Percentiles rank a stretch among this genome's conserved stretches.
phyloP scores from a whole-genome alignment of 805 yeast genomes.

The Hanseniaspora clermontiae region DNA sequence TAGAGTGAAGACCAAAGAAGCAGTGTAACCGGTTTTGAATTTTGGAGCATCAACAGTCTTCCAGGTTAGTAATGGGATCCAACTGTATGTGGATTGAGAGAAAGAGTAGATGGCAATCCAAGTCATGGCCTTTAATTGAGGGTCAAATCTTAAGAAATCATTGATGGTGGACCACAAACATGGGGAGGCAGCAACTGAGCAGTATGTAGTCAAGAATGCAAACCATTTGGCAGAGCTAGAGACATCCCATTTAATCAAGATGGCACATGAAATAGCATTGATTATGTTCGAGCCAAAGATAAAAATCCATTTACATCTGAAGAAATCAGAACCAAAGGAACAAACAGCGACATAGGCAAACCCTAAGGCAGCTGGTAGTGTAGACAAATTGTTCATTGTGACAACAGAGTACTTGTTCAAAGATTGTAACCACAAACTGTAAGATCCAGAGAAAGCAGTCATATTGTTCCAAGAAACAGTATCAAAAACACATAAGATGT shows the following conservation, averaged over 20 bases:
- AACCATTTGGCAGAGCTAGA: slow-evolving; percentile 50
- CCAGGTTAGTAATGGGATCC: slow-evolving; percentile 43
- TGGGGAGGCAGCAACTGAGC: slow-evolving; percentile 53
- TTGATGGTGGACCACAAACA: slow-evolving; percentile 46
- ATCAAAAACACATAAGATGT: slow-evolving; percentile 42
- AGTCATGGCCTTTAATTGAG: slow-evolving; percentile 42
- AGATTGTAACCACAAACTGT: slow-evolving; percentile 49
- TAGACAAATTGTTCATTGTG: slow-evolving; percentile 38
- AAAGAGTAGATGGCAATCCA: slow-evolving; percentile 45
- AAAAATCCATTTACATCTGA: slow-evolving; percentile 42
- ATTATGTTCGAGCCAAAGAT: slow-evolving; percentile 40
- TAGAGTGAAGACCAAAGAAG: slow-evolving; percentile 37
- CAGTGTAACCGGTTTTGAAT: slow-evolving; percentile 41
- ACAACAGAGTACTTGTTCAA: slow-evolving; percentile 33
- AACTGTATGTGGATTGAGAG: slow-evolving; percentile 49
- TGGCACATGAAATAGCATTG: slow-evolving; percentile 41
- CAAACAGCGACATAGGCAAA: slow-evolving; percentile 36
- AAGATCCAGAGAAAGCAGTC: slow-evolving; percentile 45
- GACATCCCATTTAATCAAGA: slow-evolving; percentile 49
- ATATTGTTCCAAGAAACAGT: slow-evolving; percentile 52
- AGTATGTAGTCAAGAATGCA: slow-evolving; percentile 47
- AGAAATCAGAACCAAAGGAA: slow-evolving; percentile 39
- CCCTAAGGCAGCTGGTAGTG: slow-evolving; percentile 50
- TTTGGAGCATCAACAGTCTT: slow-evolving; percentile 48
- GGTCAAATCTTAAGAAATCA: slow-evolving; percentile 46